Evolutionary conservation across 2,329 filamentous ascomycete species (phyloP).

Genomic region (Aspergillus piperis): DNA sequence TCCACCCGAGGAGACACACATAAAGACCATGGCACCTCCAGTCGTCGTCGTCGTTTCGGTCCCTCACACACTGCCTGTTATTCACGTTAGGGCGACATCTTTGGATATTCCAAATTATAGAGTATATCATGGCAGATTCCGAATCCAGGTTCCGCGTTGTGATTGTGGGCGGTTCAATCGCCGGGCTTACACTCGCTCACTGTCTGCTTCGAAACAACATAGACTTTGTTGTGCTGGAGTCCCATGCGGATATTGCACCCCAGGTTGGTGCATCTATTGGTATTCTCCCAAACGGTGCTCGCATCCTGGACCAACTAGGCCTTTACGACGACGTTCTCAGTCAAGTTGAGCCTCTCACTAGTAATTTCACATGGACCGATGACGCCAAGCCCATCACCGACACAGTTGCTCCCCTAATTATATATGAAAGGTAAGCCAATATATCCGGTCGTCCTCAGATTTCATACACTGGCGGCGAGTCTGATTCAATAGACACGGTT

Average conservation of each 20-base stretch:
- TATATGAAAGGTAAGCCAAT: not conserved
- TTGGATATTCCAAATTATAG: too few relatives aligned
- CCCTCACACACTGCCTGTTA: too few relatives aligned
- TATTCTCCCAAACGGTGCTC: not conserved
- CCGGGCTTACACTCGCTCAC: not conserved
- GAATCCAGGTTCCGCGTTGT: not conserved
- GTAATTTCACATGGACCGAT: not conserved
- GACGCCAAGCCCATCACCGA: not conserved
- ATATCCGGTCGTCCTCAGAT: not conserved
- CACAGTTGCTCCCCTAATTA: not conserved
- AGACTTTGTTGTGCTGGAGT: not conserved
- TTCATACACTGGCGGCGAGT: not conserved
- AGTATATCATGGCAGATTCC: too few relatives aligned
- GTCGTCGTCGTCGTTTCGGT: too few relatives aligned
- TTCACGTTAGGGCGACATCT: too few relatives aligned
- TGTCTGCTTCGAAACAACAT: not conserved
- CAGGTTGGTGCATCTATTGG: not conserved
- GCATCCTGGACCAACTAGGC: not conserved
- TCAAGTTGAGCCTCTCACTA: constrained; percentile 16
- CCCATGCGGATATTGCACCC: not conserved
- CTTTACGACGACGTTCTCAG: not conserved
- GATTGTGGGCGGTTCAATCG: not conserved
- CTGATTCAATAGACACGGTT: constrained; percentile 5
- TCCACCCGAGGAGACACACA: too few relatives aligned
- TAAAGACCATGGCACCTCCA: too few relatives aligned